Conservation (phyloP, 768 basidiomycete genomes). For the Xanthoconium stramineum region DNA sequence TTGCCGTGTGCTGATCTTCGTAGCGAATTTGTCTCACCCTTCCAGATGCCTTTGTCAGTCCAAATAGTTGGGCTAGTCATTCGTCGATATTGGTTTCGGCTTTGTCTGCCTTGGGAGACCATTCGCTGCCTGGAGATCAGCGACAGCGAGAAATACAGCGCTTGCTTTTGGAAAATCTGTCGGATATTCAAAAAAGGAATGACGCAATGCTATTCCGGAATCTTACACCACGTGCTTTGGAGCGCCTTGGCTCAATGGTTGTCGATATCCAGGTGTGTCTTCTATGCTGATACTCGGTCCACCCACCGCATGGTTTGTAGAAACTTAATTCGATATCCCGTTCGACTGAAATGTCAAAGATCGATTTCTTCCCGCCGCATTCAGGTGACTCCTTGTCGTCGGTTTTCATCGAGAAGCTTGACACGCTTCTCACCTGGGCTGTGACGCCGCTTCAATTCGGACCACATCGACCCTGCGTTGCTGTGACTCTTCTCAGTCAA, state of each 20-base stretch:
- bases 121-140: slow-evolving; percentile 14
- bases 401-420: slow-evolving; percentile 64
- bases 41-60: slow-evolving; percentile 73
- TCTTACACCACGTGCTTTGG: slow-evolving; percentile 58
- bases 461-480: slow-evolving; percentile 75
- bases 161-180: slow-evolving; percentile 54
- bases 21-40: slow-evolving; percentile 69
- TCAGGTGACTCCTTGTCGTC: slow-evolving; percentile 32
- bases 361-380: slow-evolving; percentile 56
- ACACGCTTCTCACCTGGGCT: slow-evolving; percentile 76
- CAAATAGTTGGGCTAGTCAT: slow-evolving; percentile 61
- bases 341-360: slow-evolving; percentile 54
- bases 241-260: slow-evolving; percentile 59
- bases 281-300: background rate
- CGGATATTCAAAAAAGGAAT: slow-evolving; percentile 73
- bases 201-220: slow-evolving; percentile 76
- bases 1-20: slow-evolving; percentile 1
- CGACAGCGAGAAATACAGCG: slow-evolving; percentile 44
- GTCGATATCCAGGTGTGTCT: slow-evolving; percentile 45
- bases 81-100: slow-evolving; percentile 36
- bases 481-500: slow-evolving; percentile 60
- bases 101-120: slow-evolving; percentile 40
- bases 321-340: slow-evolving; percentile 74
- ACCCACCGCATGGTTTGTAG: slow-evolving; percentile 34
- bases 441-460: slow-evolving; percentile 80